A percentile compares a stretch with the other conserved stretches of the same genome.
Conservation (phyloP, 2,329 filamentous ascomycete species). For the Colletotrichum sp. region DNA sequence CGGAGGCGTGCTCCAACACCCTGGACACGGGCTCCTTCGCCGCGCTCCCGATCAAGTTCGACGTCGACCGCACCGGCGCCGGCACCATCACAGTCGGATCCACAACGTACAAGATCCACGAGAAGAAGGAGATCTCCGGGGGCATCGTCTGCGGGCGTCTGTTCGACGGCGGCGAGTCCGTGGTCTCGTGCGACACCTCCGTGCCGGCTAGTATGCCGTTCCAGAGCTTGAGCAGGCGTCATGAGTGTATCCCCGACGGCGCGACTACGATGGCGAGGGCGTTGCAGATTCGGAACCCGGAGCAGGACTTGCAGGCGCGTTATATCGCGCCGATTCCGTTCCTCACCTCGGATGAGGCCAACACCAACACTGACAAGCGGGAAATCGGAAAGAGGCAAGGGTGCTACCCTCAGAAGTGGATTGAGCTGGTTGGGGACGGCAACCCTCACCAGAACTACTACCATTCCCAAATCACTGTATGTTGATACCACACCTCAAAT, state of each 20-base stretch:
- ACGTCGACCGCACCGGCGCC: neutral
- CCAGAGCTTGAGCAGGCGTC: neutral
- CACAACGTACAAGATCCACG: neutral
- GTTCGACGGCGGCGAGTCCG: neutral
- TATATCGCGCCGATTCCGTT: neutral
- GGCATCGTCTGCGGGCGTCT: neutral
- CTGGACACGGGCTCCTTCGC: neutral
- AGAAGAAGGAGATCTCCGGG: neutral
- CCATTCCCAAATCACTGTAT: neutral
- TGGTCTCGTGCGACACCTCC: neutral
- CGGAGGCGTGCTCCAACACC: neutral
- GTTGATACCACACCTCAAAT: accelerated
- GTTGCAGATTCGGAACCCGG: neutral
- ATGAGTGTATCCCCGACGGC: neutral
- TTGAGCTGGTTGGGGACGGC: neutral
- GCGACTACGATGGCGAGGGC: neutral
- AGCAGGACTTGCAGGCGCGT: neutral
- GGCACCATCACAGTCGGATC: neutral
- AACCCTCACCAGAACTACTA: neutral
- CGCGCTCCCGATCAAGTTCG: neutral
- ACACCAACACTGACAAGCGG: neutral
- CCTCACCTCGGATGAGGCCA: accelerated
- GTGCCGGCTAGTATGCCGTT: neutral
- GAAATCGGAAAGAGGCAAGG: neutral
- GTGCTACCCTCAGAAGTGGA: neutral